Percentiles rank a stretch among this genome's conserved stretches.
Evolutionary conservation across 73 alveolate genomes (phyloP).

Genomic region (Halteria grandinella): DNA sequence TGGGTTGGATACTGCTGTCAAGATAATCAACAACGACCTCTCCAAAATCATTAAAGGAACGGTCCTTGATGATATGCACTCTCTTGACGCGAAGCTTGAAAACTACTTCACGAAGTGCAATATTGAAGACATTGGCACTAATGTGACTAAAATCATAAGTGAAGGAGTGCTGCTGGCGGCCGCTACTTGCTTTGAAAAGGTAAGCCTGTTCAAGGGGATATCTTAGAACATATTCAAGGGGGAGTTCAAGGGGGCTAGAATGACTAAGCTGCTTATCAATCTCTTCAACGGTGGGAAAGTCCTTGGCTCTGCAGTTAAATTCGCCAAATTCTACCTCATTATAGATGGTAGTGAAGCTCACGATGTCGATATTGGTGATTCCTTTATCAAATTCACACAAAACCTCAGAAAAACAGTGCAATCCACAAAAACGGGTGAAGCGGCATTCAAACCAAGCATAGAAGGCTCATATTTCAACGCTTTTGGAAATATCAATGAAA

Average conservation of each 20-base stretch:
- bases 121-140: constrained; percentile 29
- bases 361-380: constrained; percentile 20
- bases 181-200: constrained; percentile 55
- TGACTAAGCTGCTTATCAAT: constrained; percentile 55
- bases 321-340: constrained; percentile 58
- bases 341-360: constrained; percentile 10
- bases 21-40: constrained; percentile 55
- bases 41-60: not conserved
- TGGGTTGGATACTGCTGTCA: constrained; percentile 51
- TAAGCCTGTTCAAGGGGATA: not conserved
- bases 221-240: not conserved
- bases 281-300: constrained; percentile 69
- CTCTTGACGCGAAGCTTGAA: not conserved
- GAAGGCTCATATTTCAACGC: constrained; percentile 70
- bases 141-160: constrained; percentile 35
- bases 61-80: constrained; percentile 30
- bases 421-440: constrained; percentile 33
- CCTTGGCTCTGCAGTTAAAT: constrained; percentile 60
- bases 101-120: not conserved
- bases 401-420: constrained; percentile 9
- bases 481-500: constrained; percentile 53
- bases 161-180: constrained; percentile 55
- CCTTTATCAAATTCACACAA: constrained; percentile 7
- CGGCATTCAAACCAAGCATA: constrained; percentile 54
- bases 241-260: constrained; percentile 8